Percentiles rank a stretch among this genome's conserved stretches.
These are phyloP conservation scores for Coniochaeta hoffmannii DNA, from an alignment of 2,329 filamentous ascomycete genomes.

Conservation along the genomic window DNA sequence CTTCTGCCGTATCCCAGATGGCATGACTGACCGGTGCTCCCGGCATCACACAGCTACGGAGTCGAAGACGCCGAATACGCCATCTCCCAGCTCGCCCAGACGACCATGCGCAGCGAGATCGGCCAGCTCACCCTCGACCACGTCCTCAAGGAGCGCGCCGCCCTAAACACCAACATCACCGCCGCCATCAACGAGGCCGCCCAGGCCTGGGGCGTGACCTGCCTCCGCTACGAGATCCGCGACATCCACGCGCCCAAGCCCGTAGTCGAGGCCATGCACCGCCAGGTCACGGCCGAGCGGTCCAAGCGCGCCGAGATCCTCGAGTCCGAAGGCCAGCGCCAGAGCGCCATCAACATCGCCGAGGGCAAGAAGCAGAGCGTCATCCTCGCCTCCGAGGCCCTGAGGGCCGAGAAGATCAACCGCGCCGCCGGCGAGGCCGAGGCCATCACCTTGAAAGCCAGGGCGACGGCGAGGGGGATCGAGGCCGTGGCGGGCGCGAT, in stretches of 20 bases:
- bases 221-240: constrained; percentile 93
- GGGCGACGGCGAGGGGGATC: constrained; percentile 81
- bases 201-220: constrained; percentile 93
- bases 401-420: constrained; percentile 89
- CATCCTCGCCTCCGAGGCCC: constrained; percentile 88
- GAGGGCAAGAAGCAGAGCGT: constrained; percentile 96
- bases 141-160: constrained; percentile 92
- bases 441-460: constrained; percentile 79
- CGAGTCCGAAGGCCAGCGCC: constrained; percentile 92
- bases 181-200: constrained; percentile 97
- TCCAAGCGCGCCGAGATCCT: constrained; percentile 97
- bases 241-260: constrained; percentile 94
- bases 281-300: constrained; percentile 93
- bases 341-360: constrained; percentile 97
- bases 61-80: constrained; percentile 98
- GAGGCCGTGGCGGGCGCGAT: constrained; percentile 77
- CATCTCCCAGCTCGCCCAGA: constrained; percentile 95
- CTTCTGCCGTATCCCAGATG: too few relatives aligned
- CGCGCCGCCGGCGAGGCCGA: constrained; percentile 86
- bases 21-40: neutral
- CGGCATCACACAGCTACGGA: constrained; percentile 74
- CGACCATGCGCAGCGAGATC: constrained; percentile 98
- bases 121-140: constrained; percentile 94
- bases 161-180: constrained; percentile 97
- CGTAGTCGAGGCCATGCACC: constrained; percentile 96